These are phyloP conservation scores for Geranium rotundifolium DNA, from an alignment of 345 rosid genomes.

Conservation along the genomic window DNA sequence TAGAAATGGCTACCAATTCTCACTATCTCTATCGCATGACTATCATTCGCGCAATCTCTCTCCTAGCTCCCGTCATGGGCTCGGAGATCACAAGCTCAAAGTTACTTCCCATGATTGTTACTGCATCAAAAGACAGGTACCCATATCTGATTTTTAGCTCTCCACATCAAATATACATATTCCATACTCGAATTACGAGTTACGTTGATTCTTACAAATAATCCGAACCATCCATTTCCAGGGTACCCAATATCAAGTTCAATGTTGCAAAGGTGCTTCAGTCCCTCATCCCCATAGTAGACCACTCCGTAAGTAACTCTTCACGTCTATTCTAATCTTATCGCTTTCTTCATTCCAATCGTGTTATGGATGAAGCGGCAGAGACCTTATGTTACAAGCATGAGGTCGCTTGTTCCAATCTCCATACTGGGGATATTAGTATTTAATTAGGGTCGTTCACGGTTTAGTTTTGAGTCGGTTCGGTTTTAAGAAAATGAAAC, in stretches of 20 bases:
- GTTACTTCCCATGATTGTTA: slow-evolving; percentile 67
- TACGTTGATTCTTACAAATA: not conserved
- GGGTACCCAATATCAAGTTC: slow-evolving; percentile 93
- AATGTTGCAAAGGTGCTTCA: slow-evolving; percentile 94
- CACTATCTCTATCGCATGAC: slow-evolving; percentile 93
- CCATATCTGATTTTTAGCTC: too few species aligned
- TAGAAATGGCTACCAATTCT: slow-evolving; percentile 75
- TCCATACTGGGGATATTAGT: too few species aligned
- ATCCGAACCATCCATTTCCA: slow-evolving; percentile 12
- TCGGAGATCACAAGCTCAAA: slow-evolving; percentile 71
- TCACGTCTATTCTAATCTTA: not conserved
- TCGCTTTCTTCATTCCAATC: too few species aligned
- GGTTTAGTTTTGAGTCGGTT: too few species aligned
- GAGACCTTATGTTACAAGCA: too few species aligned
- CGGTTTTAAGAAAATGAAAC: too few species aligned
- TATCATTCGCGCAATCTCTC: slow-evolving; percentile 61
- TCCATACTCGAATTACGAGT: not conserved
- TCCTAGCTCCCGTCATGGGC: slow-evolving; percentile 90
- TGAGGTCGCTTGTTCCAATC: too few species aligned
- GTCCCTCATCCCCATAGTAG: slow-evolving; percentile 71
- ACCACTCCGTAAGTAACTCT: slow-evolving; percentile 63
- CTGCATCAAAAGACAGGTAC: slow-evolving; percentile 83
- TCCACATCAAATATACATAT: too few species aligned
- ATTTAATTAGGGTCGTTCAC: too few species aligned
- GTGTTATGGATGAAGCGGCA: too few species aligned